Evolutionary conservation across 2,329 filamentous ascomycete species (phyloP), one percentile per base, ranked within the genome.

Genomic region (Paecilomyces formosus): DNA sequence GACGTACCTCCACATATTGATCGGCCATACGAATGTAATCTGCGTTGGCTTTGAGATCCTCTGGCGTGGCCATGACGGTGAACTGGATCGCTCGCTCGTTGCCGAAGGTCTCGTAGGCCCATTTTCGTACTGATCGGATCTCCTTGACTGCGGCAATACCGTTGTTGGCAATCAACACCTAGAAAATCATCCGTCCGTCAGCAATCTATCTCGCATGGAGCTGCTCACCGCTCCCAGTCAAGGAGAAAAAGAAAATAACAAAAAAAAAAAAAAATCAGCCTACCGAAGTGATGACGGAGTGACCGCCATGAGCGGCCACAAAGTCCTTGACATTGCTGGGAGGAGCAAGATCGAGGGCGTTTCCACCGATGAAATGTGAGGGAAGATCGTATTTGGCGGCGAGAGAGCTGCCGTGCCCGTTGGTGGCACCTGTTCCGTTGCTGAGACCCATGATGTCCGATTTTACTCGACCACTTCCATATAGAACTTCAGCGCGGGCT

Each of bases 21-120:
- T 99, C 94, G 33, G 94, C 94, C 94, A 99, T 97, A 74, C 94
- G 87, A 75, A 99, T 99, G 80, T 99, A 99, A 79, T 99, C 94
- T 66, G 94, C 94, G 76, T 99, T 99, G 74, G 94, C 94, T 74
- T 88, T 86, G 73, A 99, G 78, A 87, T 99, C 94, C 79, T 99
- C 94, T 55, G 94, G 94, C 45, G 94, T 99, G 68, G 94, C 94
- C 94, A 99, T 99, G 74, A 99, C 94, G 63, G 94, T 99, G 81
- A 99, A 99, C 74, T 97, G 92, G 73, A 99, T 97, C 69, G 93
- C 94, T 72, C 89, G 86, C 82, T 99, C 94, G 79, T 99, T 92
- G 79, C 94, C 93, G 74, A 99, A 99, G 7, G 90, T 96, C 80
- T 99, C 94, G 86, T 99, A 99, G 62, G 94, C 94, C 94, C 94